Evolutionary conservation across 495 filamentous ascomycete species (phyloP).

Genomic region (Chlorociboria aeruginascens): DNA sequence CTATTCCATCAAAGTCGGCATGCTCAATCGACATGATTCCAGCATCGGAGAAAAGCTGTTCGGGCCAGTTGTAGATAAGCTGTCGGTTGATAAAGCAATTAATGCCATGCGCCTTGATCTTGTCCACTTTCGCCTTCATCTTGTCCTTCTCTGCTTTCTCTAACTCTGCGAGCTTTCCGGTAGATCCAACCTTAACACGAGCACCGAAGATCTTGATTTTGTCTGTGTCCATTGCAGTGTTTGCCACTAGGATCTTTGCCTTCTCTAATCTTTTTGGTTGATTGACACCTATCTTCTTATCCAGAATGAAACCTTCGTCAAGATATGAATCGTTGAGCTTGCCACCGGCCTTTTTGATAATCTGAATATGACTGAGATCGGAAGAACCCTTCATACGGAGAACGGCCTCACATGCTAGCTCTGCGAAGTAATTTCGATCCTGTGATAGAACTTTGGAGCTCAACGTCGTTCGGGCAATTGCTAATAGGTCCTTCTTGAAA

Average conservation of each 20-base stretch:
- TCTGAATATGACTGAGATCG: conserved; percentile 94
- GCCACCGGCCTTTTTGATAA: conserved; percentile 98
- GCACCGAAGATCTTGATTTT: conserved; percentile 99
- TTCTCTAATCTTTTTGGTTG: conserved; percentile 96
- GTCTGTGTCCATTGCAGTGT: conserved; percentile 98
- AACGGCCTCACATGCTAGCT: conserved; percentile 86
- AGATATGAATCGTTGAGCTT: conserved; percentile 95
- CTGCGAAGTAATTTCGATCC: conserved; percentile 84
- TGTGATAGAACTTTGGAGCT: conserved; percentile 96
- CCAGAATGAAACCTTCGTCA: conserved; percentile 95
- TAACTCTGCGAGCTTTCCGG: conserved; percentile 88
- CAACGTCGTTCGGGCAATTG: conserved; percentile 91
- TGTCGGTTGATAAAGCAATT: conserved; percentile 99
- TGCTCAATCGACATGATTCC: conserved; percentile 98
- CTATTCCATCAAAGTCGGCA: conserved; percentile 96
- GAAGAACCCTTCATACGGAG: conserved; percentile 81
- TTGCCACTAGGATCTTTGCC: conserved; percentile 93
- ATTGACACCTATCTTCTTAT: conserved; percentile 98
- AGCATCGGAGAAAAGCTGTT: conserved; percentile 95
- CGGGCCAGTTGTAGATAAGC: conserved; percentile 99
- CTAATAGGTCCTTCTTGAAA: conserved; percentile 80
- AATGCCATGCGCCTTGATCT: conserved; percentile 96
- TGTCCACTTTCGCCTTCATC: conserved; percentile 98
- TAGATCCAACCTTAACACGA: conserved; percentile 86
- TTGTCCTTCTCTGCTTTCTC: conserved; percentile 97